Percentiles rank a stretch among this genome's conserved stretches.
Evolutionary conservation across 345 rosid species (phyloP).

Genomic region (Stellera chamaejasme): DNA sequence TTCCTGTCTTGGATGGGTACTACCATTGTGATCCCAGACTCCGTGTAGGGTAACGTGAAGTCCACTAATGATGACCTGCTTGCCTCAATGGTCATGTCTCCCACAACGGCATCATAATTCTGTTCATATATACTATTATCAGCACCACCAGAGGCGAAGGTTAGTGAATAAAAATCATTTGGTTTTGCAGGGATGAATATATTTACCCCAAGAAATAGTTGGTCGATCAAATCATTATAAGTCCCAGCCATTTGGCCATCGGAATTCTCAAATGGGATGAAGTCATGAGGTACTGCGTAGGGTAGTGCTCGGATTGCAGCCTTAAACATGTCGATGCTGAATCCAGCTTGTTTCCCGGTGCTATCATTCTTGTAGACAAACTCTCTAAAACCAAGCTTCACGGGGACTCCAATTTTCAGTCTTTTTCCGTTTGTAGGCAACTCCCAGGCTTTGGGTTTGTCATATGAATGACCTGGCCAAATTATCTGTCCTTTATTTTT

Average conservation of each 20-base stretch:
- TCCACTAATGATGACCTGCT: constrained; percentile 27
- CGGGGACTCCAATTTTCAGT: constrained; percentile 39
- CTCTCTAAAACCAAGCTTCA: constrained; percentile 22
- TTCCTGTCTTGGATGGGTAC: constrained; percentile 17
- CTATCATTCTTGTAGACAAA: constrained; percentile 21
- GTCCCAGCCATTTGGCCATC: constrained; percentile 21
- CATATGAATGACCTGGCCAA: constrained; percentile 32
- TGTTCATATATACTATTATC: constrained; percentile 5
- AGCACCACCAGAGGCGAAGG: constrained; percentile 21
- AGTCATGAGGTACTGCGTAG: constrained; percentile 30
- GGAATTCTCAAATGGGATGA: constrained; percentile 18
- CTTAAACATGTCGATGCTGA: constrained; percentile 34
- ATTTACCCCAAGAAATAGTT: constrained; percentile 36
- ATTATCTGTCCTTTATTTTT: constrained; percentile 16
- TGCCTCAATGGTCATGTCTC: constrained; percentile 35
- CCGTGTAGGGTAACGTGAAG: constrained; percentile 39
- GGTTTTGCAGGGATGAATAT: constrained; percentile 4
- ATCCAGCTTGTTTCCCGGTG: constrained; percentile 24
- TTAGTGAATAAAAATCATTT: constrained; percentile 5
- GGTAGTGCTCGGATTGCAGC: constrained; percentile 34
- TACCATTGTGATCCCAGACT: constrained; percentile 35
- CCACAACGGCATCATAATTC: constrained; percentile 34
- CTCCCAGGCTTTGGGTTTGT: constrained; percentile 38
- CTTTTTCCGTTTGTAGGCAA: constrained; percentile 34
- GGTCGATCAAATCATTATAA: constrained; percentile 31